Base-by-base conservation (phyloP, 495 filamentous ascomycete species). In the Amphirosellinia nigrospora region DNA sequence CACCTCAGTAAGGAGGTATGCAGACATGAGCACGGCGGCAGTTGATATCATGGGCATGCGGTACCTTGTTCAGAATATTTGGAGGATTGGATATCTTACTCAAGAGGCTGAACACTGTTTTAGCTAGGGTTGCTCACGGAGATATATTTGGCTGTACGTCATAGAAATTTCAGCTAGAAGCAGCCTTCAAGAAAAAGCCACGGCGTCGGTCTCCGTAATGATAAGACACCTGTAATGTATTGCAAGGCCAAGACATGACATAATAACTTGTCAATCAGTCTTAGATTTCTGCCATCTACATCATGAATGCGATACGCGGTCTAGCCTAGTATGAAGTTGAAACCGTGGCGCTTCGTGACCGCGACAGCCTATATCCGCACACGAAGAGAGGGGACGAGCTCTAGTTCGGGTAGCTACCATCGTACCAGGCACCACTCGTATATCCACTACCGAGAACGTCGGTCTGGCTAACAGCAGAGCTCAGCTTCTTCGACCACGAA, bases 371-470 rank as follows among this genome's bases (percentile, higher is more conserved):
- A 15, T 41, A 15, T 61, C 21, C 13, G 9, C n/a, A 4, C 34
- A 28, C 15, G 21, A 11, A 15, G 3, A 15, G 26, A 19, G 16
- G 9, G 16, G 41, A 30, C 39, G 23, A 23, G 19, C 58, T 53
- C 41, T 65, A 71, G 21, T 43, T 66, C 5, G 69, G 69, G 66
- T 78, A 81, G 2, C 60, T 66, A 21, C 59, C 62, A 55, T 81
- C 79, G 63, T 71, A 79, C 34, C 69, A 79, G 1, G 59, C 72
- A 41, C 64, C 73, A 16, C 48, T 71, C 2, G 75, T 66, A 60
- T 85, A 88, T n/a, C 77, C 78, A 38, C 79, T 83, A 19, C 87
- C 89, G 70, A 91, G 76, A 19, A 91, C 79, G 11, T 72, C 79
- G 23, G 72, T 64, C 45, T 90, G 87, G 15, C 74, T 66, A 11